A percentile compares a stretch with the other conserved stretches of the same genome.
Evolutionary conservation across 257 asterid genomes (phyloP).

Genomic region (Apocynum venetum): DNA sequence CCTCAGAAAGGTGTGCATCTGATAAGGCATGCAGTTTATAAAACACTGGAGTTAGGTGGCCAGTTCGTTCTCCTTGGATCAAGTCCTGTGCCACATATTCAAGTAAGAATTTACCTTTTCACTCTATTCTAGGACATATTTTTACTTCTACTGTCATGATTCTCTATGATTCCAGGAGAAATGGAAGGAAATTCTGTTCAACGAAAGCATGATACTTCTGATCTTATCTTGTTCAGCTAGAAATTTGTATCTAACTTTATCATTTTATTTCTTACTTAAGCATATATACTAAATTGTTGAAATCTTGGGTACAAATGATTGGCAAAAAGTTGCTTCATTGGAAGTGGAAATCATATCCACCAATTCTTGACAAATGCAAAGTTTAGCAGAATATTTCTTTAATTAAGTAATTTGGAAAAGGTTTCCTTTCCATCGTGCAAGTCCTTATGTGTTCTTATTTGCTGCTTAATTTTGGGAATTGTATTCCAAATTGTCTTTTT

Average conservation of each 20-base stretch:
- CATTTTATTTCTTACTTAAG: background rate
- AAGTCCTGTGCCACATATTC: conserved; percentile 89
- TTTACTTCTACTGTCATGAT: background rate
- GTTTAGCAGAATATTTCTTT: background rate
- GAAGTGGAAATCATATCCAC: too few relatives aligned
- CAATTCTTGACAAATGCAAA: background rate
- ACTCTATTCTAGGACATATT: background rate
- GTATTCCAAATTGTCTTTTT: background rate
- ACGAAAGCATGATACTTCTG: background rate
- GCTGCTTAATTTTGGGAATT: background rate
- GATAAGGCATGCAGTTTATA: conserved; percentile 84
- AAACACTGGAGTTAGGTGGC: conserved; percentile 88
- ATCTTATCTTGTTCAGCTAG: background rate
- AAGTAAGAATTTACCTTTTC: conserved; percentile 40
- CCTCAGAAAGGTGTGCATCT: conserved; percentile 99
- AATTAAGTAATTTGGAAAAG: background rate
- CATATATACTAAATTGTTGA: background rate
- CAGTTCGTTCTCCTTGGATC: conserved; percentile 97
- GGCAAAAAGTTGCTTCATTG: background rate
- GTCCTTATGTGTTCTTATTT: background rate
- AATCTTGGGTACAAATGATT: background rate
- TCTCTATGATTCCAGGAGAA: background rate
- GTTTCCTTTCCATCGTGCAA: conserved; percentile 1
- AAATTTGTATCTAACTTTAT: background rate
- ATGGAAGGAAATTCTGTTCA: background rate